Conservation (phyloP, 2,329 filamentous ascomycete genomes). For the Blastomyces emzantsi region DNA sequence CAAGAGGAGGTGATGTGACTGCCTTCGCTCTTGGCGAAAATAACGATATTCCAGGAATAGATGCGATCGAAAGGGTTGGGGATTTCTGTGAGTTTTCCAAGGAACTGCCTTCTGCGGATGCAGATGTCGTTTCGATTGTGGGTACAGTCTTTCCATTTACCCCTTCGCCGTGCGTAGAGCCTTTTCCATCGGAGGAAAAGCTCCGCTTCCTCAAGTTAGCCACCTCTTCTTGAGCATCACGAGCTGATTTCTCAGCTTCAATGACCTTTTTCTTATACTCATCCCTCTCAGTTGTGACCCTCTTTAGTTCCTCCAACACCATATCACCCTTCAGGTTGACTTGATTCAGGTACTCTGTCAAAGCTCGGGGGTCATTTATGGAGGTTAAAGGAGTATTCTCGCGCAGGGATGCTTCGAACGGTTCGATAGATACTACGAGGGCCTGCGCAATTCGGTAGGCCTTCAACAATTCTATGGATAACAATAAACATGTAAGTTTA, state of each 20-base stretch:
- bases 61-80: slow-evolving; percentile 25
- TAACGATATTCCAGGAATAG: slow-evolving; percentile 28
- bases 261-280: slow-evolving; percentile 66
- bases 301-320: slow-evolving; percentile 87
- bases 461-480: slow-evolving; percentile 62
- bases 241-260: slow-evolving; percentile 56
- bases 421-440: slow-evolving; percentile 76
- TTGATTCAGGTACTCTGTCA: slow-evolving; percentile 86
- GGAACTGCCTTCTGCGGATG: slow-evolving; percentile 21
- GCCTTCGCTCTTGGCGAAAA: slow-evolving; percentile 33
- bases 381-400: slow-evolving; percentile 89
- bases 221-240: slow-evolving; percentile 56
- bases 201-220: slow-evolving; percentile 42
- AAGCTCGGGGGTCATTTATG: slow-evolving; percentile 71
- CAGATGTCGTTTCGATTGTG: slow-evolving; percentile 34
- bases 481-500: background rate
- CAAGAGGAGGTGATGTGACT: slow-evolving; percentile 22
- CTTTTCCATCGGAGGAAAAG: slow-evolving; percentile 22
- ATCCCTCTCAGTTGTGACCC: slow-evolving; percentile 73
- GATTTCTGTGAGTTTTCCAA: slow-evolving; percentile 22
- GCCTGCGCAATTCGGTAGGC: slow-evolving; percentile 90
- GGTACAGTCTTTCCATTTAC: slow-evolving; percentile 26
- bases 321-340: slow-evolving; percentile 79
- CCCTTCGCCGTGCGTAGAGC: slow-evolving; percentile 23
- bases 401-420: slow-evolving; percentile 81